A percentile compares a stretch with the other conserved stretches of the same genome.
Conservation (phyloP, 768 basidiomycete genomes). For the Cantharellus anzutake region DNA sequence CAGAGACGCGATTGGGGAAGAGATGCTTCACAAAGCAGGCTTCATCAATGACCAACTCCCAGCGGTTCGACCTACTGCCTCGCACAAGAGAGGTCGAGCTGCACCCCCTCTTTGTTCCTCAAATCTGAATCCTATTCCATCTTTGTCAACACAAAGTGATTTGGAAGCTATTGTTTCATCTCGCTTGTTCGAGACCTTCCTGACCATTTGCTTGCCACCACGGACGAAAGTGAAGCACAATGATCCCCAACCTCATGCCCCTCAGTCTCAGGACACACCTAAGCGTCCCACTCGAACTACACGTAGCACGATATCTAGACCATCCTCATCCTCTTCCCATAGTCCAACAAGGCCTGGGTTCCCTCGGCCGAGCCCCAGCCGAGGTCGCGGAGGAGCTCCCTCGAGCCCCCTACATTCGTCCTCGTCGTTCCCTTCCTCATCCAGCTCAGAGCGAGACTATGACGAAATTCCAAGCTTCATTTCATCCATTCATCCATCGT, state of each 20-base stretch:
- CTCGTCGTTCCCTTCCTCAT: neutral
- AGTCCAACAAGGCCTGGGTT: neutral
- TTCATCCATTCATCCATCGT: conserved; percentile 36
- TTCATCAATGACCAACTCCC: neutral
- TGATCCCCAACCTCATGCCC: neutral
- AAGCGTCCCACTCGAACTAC: neutral
- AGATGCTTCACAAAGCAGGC: neutral
- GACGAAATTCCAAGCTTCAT: conserved; percentile 47
- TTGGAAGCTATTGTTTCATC: conserved; percentile 5
- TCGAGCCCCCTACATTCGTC: neutral
- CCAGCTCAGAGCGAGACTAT: conserved; percentile 24
- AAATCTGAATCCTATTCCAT: neutral
- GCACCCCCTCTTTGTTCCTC: neutral
- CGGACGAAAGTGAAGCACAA: neutral
- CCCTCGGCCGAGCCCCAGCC: neutral
- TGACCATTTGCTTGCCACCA: conserved; percentile 1
- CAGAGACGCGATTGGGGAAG: neutral
- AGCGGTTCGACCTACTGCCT: no score
- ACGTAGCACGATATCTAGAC: neutral
- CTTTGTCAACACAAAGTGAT: conserved; percentile 3
- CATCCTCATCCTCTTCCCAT: neutral
- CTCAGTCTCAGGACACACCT: neutral
- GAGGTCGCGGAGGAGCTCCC: neutral
- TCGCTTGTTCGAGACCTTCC: conserved; percentile 7
- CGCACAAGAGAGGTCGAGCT: neutral